Conservation (phyloP, 768 basidiomycete genomes). For the Chiua virens region DNA sequence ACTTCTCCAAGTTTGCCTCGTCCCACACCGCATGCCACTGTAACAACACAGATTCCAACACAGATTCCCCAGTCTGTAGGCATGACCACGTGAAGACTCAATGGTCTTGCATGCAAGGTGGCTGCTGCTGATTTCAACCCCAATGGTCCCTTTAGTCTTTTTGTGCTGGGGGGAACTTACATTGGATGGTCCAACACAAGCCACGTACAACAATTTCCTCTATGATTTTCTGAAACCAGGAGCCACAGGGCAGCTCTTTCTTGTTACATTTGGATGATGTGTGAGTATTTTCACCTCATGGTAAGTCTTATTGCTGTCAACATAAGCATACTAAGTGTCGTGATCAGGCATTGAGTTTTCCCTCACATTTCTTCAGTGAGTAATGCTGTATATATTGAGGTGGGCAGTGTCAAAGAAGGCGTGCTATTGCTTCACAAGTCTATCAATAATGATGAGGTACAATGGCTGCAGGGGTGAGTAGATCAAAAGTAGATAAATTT, state of each 20-base stretch:
- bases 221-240: background rate
- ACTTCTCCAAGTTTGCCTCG: background rate
- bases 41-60: too few species aligned
- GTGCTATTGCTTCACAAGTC: background rate
- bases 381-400: background rate
- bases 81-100: background rate
- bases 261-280: background rate
- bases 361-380: background rate
- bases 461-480: background rate
- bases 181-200: background rate
- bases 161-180: too few species aligned
- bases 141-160: background rate
- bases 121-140: background rate
- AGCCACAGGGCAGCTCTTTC: slow-evolving; percentile 1
- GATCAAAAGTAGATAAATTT: too few species aligned
- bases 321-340: background rate
- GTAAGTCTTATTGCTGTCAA: background rate
- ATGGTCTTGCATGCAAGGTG: background rate
- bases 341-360: background rate
- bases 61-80: too few species aligned
- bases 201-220: slow-evolving; percentile 1
- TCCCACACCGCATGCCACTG: background rate
- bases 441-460: background rate
- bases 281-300: background rate
- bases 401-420: background rate